Percentiles rank a stretch among this genome's conserved stretches.
Conservation (phyloP, 495 filamentous ascomycete species). For the Neurospora sp. region DNA sequence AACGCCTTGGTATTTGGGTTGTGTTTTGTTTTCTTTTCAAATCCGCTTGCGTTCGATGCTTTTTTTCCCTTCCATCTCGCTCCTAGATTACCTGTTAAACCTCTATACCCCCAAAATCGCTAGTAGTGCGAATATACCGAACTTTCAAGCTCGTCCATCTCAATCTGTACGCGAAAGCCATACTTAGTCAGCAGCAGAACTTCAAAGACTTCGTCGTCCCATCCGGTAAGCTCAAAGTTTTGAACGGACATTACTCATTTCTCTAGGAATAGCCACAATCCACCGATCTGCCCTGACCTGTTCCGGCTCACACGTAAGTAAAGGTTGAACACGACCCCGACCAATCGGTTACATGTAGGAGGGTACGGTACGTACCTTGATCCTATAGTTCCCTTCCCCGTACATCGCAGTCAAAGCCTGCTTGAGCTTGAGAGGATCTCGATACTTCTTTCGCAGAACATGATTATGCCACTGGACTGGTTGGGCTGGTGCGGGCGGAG, state of each 20-base stretch:
- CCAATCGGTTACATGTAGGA: not conserved
- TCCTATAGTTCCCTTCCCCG: not conserved
- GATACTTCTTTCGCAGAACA: slow-evolving; percentile 5
- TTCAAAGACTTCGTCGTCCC: not conserved
- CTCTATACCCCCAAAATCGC: not conserved
- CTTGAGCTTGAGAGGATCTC: slow-evolving; percentile 2
- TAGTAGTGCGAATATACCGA: not conserved
- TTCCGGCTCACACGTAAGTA: not conserved
- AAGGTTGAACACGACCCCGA: not conserved
- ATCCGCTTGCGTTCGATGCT: no score
- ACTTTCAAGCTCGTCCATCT: not conserved
- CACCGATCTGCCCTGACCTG: slow-evolving; percentile 1
- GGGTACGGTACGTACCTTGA: not conserved
- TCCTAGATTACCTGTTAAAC: not conserved
- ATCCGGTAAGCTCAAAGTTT: not conserved
- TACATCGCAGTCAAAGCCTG: not conserved
- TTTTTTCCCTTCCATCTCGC: no score
- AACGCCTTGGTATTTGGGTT: not conserved
- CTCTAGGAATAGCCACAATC: not conserved
- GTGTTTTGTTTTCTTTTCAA: no score
- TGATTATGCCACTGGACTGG: slow-evolving; percentile 1
- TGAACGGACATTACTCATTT: not conserved
- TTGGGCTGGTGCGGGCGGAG: not conserved
- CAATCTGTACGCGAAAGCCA: not conserved
- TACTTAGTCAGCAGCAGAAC: not conserved